phyloP scores from a whole-genome alignment of 2,329 filamentous ascomycete genomes.

The Myriosclerotinia curreyana region DNA sequence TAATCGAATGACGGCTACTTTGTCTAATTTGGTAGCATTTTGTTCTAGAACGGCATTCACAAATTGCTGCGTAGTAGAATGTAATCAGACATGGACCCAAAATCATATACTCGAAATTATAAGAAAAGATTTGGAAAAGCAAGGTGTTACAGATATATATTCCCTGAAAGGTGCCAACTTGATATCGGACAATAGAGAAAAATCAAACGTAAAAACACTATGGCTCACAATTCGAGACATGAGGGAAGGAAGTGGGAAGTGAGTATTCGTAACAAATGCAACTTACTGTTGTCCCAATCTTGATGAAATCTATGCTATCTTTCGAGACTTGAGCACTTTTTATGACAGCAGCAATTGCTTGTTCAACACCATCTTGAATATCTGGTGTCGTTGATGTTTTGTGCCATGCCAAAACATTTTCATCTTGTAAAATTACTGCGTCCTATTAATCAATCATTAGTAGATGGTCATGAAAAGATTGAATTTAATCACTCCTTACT shows the following conservation, averaged over 20 bases:
- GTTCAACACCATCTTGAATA: conserved; percentile 49
- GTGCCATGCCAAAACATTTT: conserved; percentile 42
- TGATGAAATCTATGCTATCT: conserved; percentile 46
- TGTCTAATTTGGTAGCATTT: conserved; percentile 48
- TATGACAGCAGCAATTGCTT: conserved; percentile 47
- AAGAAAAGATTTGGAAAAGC: conserved; percentile 1
- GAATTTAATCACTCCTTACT: conserved; percentile 13
- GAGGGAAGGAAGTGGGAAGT: not conserved
- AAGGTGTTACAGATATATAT: not conserved
- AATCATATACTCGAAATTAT: not conserved
- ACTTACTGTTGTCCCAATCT: conserved; percentile 44
- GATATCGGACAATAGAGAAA: not conserved
- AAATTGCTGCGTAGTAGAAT: conserved; percentile 41
- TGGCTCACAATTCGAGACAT: too few relatives aligned
- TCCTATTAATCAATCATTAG: conserved; percentile 22
- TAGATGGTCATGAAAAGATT: not conserved
- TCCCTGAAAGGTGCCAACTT: not conserved
- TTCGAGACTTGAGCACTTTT: conserved; percentile 41
- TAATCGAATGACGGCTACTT: conserved; percentile 52
- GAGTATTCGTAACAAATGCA: not conserved
- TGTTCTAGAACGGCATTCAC: conserved; percentile 51
- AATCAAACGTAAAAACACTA: not conserved
- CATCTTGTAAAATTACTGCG: conserved; percentile 33
- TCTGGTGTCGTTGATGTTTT: conserved; percentile 51
- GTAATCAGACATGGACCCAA: conserved; percentile 1